These are phyloP conservation scores for Globisporangium sylvaticum DNA, from an alignment of 352 stramenopile species.

Conservation along the genomic window DNA sequence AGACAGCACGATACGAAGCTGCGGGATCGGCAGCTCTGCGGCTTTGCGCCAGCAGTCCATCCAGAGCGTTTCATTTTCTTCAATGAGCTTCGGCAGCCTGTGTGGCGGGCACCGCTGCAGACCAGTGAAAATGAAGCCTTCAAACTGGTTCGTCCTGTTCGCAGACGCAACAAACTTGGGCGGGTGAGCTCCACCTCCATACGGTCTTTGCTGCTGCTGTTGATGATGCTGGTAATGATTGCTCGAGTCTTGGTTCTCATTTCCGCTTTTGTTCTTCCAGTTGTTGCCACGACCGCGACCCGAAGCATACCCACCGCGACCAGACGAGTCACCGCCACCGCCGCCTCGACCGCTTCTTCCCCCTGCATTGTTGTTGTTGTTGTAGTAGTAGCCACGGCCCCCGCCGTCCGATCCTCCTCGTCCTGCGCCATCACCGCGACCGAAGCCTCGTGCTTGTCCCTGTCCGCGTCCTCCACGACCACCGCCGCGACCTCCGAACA, in stretches of 20 bases:
- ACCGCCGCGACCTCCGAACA: background rate
- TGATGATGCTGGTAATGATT: constrained; percentile 1
- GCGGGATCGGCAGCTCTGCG: constrained; percentile 29
- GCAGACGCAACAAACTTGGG: background rate
- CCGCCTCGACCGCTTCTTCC: background rate
- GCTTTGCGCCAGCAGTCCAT: constrained; percentile 41
- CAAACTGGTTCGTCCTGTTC: constrained; percentile 8
- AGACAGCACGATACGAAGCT: constrained; percentile 36
- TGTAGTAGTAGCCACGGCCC: too few species aligned
- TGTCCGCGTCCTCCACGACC: background rate
- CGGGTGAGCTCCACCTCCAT: background rate
- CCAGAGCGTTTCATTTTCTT: constrained; percentile 35
- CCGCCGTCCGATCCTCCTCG: background rate
- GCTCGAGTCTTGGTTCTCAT: background rate
- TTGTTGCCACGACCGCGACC: background rate
- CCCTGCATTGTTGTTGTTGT: background rate
- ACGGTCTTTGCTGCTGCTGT: background rate
- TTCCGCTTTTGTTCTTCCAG: constrained; percentile 2
- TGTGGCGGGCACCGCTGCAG: constrained; percentile 40
- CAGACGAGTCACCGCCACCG: background rate
- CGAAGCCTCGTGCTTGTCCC: background rate
- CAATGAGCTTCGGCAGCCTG: constrained; percentile 32
- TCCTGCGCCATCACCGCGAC: background rate
- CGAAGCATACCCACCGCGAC: background rate
- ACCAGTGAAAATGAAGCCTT: constrained; percentile 41